phyloP scores from a whole-genome alignment of 2,329 filamentous ascomycete species.

The Hypocrella siamensis region DNA sequence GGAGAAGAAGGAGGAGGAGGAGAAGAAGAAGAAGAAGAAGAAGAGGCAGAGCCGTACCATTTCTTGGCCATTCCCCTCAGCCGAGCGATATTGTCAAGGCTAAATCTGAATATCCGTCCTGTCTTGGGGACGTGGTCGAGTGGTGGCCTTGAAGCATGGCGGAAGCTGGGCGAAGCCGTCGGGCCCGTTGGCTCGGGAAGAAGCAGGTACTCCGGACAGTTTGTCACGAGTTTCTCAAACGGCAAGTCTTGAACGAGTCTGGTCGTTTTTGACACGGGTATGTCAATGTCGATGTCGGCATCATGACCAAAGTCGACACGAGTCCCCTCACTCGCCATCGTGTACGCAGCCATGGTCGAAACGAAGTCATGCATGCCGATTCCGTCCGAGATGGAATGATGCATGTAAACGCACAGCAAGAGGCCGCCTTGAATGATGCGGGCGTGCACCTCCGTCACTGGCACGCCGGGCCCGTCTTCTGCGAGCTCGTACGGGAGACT shows the following conservation, averaged over 20 bases:
- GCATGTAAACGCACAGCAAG: slow-evolving; percentile 22
- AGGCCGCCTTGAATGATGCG: slow-evolving; percentile 20
- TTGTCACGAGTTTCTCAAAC: slow-evolving; percentile 11
- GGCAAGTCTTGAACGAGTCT: slow-evolving; percentile 6
- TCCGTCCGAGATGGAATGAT: slow-evolving; percentile 26
- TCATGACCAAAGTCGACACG: background rate
- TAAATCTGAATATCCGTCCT: slow-evolving; percentile 26
- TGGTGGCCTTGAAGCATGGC: slow-evolving; percentile 12
- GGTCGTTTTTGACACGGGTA: slow-evolving; percentile 9
- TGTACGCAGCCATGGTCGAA: slow-evolving; percentile 19
- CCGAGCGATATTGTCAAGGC: slow-evolving; percentile 13
- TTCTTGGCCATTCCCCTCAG: slow-evolving; percentile 12
- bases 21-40: no score
- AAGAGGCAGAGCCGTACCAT: background rate
- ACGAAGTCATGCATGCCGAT: slow-evolving; percentile 22
- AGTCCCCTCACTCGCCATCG: background rate
- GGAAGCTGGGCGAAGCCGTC: slow-evolving; percentile 13
- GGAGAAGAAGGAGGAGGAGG: no score
- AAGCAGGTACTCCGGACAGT: slow-evolving; percentile 23
- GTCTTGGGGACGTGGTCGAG: slow-evolving; percentile 10
- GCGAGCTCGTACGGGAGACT: slow-evolving; percentile 2
- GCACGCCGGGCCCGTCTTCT: slow-evolving; percentile 11
- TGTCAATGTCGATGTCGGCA: slow-evolving; percentile 4
- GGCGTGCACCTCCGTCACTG: slow-evolving; percentile 21
- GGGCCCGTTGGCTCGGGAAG: slow-evolving; percentile 18